A percentile compares a stretch with the other conserved stretches of the same genome.
Evolutionary conservation across 352 stramenopile species (phyloP).

Genomic region (Phytophthora fragariae): DNA sequence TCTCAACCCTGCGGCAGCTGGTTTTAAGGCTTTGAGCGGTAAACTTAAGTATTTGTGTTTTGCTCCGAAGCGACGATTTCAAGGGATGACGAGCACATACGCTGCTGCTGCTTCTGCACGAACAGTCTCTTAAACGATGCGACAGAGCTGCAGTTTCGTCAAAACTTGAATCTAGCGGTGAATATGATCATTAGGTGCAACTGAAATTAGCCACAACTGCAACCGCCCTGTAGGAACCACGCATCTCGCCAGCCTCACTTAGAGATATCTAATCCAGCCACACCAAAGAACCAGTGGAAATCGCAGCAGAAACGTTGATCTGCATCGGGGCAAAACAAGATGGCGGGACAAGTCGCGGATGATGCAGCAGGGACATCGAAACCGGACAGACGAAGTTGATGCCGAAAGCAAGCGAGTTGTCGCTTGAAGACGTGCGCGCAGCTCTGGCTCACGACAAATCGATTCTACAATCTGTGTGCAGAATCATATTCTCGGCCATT

Average conservation of each 20-base stretch:
- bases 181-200: no score
- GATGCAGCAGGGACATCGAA: conserved; percentile 1
- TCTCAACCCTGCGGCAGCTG: no score
- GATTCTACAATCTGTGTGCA: conserved; percentile 36
- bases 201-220: no score
- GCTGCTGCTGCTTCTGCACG: no score
- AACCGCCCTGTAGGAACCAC: background rate
- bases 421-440: conserved; percentile 14
- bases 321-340: background rate
- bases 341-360: background rate
- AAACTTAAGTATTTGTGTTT: no score
- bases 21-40: no score
- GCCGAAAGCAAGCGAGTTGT: background rate
- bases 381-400: background rate
- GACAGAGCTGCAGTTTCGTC: no score
- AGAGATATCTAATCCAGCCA: background rate
- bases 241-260: background rate
- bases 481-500: conserved; percentile 43
- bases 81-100: no score
- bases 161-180: no score
- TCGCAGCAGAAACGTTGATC: background rate
- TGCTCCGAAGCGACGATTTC: no score
- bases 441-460: conserved; percentile 46
- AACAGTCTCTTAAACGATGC: no score
- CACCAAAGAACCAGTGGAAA: background rate